Percentiles rank a stretch among this genome's conserved stretches.
Conservation (phyloP, 768 basidiomycete genomes). For the Boletellus emodensis region DNA sequence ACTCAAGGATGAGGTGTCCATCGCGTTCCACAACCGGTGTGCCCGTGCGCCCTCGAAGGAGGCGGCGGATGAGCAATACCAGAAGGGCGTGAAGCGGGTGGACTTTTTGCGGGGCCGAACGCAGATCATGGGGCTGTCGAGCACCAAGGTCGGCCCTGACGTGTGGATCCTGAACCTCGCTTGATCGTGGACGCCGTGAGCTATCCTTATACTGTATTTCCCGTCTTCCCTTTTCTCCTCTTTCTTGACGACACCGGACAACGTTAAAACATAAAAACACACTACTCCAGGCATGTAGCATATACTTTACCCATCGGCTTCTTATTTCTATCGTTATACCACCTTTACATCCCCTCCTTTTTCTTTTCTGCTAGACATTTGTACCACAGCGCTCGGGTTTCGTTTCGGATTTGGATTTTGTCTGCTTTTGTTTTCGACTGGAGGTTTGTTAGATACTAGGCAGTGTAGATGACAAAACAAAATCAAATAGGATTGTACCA, state of each 20-base stretch:
- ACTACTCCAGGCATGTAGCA: slow-evolving; percentile 23
- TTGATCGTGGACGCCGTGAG: slow-evolving; percentile 11
- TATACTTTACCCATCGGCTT: slow-evolving; percentile 6
- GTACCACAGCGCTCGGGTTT: not conserved
- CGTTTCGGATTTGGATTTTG: not conserved
- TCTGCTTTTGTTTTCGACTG: not conserved
- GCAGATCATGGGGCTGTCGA: slow-evolving; percentile 46
- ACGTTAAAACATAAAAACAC: slow-evolving; percentile 13
- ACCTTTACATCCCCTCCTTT: not conserved
- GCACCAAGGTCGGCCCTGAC: slow-evolving; percentile 35
- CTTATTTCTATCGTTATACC: slow-evolving; percentile 27
- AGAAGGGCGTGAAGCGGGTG: slow-evolving; percentile 49
- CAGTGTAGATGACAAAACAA: slow-evolving; percentile 15
- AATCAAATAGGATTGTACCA: slow-evolving; percentile 8
- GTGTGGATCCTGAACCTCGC: slow-evolving; percentile 33
- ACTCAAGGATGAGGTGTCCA: slow-evolving; percentile 34
- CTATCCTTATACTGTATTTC: slow-evolving; percentile 28
- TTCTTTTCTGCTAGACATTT: not conserved
- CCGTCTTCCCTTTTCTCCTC: not conserved
- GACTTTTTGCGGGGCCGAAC: slow-evolving; percentile 47
- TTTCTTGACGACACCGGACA: slow-evolving; percentile 7
- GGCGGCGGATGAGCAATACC: slow-evolving; percentile 36
- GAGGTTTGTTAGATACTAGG: slow-evolving; percentile 17
- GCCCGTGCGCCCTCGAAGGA: slow-evolving; percentile 29
- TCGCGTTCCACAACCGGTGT: slow-evolving; percentile 43